Evolutionary conservation across 257 asterid species (phyloP).

Genomic region (Leonotis leonurus): DNA sequence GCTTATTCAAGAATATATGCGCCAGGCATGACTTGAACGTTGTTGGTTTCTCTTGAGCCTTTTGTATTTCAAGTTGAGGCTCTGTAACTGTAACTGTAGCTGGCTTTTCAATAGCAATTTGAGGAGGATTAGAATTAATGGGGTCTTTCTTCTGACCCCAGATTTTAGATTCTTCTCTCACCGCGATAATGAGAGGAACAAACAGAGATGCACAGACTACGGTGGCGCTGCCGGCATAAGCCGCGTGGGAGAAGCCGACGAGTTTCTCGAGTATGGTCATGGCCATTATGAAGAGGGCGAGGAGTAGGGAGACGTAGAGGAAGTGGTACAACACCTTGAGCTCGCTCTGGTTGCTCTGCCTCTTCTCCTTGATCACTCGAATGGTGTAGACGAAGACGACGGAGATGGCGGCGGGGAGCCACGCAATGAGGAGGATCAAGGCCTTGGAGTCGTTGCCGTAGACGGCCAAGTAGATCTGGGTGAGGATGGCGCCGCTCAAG

Average conservation of each 20-base stretch:
- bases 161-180: slow-evolving; percentile 39
- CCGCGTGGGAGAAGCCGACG: slow-evolving; percentile 37
- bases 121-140: slow-evolving; percentile 1
- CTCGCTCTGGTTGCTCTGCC: slow-evolving; percentile 32
- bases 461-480: slow-evolving; percentile 67
- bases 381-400: slow-evolving; percentile 67
- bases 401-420: slow-evolving; percentile 88
- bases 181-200: slow-evolving; percentile 48
- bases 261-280: slow-evolving; percentile 53
- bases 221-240: slow-evolving; percentile 63
- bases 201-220: slow-evolving; percentile 50
- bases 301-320: slow-evolving; percentile 38
- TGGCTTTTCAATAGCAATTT: slow-evolving; percentile 13
- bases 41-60: background rate
- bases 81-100: background rate
- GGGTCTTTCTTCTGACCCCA: slow-evolving; percentile 24
- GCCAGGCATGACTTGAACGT: slow-evolving; percentile 17
- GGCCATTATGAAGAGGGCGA: slow-evolving; percentile 66
- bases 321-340: slow-evolving; percentile 45
- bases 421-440: slow-evolving; percentile 65
- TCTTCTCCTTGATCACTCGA: slow-evolving; percentile 50
- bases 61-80: background rate
- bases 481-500: slow-evolving; percentile 70
- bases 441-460: slow-evolving; percentile 71
- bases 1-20: slow-evolving; percentile 39